Percentiles rank a stretch among this genome's conserved stretches.
These are phyloP conservation scores for Fusarium sp. DNA, from an alignment of 2,329 filamentous ascomycete genomes.

Conservation along the genomic window DNA sequence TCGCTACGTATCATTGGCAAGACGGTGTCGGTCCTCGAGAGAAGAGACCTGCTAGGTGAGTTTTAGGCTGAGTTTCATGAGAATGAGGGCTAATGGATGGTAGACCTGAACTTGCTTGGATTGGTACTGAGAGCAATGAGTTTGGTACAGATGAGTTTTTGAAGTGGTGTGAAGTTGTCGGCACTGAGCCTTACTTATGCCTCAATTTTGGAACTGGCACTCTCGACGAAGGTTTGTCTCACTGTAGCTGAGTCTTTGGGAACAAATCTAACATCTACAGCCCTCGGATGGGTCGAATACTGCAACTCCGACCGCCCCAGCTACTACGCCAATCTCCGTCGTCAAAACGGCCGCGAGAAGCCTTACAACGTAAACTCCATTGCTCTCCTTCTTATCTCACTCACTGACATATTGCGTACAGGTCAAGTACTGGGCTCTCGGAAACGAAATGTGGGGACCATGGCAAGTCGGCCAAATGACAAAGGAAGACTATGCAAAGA, in stretches of 20 bases:
- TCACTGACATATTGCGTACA: slow-evolving; percentile 8
- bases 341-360: slow-evolving; percentile 78
- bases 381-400: accelerated
- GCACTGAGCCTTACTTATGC: slow-evolving; percentile 81
- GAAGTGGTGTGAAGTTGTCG: slow-evolving; percentile 78
- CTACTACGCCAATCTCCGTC: slow-evolving; percentile 83
- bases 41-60: slow-evolving; percentile 65
- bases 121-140: slow-evolving; percentile 78
- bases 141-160: slow-evolving; percentile 91
- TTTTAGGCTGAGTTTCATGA: not conserved
- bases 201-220: slow-evolving; percentile 83
- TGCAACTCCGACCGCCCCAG: slow-evolving; percentile 83
- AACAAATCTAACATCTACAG: slow-evolving; percentile 38
- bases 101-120: slow-evolving; percentile 79
- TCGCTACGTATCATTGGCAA: slow-evolving; percentile 86
- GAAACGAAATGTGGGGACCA: slow-evolving; percentile 77
- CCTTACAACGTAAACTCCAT: slow-evolving; percentile 69
- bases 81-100: not conserved
- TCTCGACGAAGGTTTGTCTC: slow-evolving; percentile 50
- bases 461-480: slow-evolving; percentile 76
- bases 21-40: slow-evolving; percentile 82
- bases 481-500: slow-evolving; percentile 75
- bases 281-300: slow-evolving; percentile 84
- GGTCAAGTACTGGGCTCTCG: slow-evolving; percentile 87
- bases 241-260: accelerated